Evolutionary conservation across 1,284 basidiomycete species (phyloP), one percentile per base, ranked within the genome.

Genomic region (Porogramme epimiltina): DNA sequence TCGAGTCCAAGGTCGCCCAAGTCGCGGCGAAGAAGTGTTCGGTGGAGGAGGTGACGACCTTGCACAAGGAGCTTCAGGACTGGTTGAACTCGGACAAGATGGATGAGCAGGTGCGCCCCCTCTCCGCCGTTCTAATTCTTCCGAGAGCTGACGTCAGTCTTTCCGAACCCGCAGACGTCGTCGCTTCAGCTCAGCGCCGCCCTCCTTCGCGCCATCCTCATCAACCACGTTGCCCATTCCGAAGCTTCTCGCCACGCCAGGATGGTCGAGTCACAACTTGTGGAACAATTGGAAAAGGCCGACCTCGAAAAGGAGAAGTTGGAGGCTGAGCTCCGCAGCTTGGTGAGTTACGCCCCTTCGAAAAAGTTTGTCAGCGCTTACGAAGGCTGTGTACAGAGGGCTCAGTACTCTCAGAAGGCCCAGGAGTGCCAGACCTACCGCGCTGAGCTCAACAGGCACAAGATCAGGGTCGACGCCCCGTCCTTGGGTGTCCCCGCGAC

Each of bases 1-100:
- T 91, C 49, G 89, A 91, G 70, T 81, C 82, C 70, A 88, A 82
- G 70, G 87, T 91, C 52, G 84, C 84, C 52, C 81, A 79, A 63
- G 84, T 90, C 61, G 89, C 88, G 26, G 79, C 82, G n/a, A 88
- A 87, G 80, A 89, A 88, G 76, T 89, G 86, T 72, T 89, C 87
- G 24, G 87, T 91, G 52, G 88, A 91, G 68, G 88, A 91, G 73
- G 85, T 91, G 42, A 79, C 82, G 45, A 73, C 77, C 51, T 78
- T 91, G 58, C 86, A 88, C 69, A 79, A 81, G 63, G 88, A 90
- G 71, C 76, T 91, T 54, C 78, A 87, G 66, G 80, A 81, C 52
- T 91, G 85, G 85, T 69, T 91, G 50, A 73, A 73, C 45, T 73
- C 77, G 51, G 81, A 85, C 62, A 81, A 81, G 68, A 5, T 37